Evolutionary conservation across 2,329 filamentous ascomycete genomes (phyloP).

Genomic region (Neofusicoccum ribis): DNA sequence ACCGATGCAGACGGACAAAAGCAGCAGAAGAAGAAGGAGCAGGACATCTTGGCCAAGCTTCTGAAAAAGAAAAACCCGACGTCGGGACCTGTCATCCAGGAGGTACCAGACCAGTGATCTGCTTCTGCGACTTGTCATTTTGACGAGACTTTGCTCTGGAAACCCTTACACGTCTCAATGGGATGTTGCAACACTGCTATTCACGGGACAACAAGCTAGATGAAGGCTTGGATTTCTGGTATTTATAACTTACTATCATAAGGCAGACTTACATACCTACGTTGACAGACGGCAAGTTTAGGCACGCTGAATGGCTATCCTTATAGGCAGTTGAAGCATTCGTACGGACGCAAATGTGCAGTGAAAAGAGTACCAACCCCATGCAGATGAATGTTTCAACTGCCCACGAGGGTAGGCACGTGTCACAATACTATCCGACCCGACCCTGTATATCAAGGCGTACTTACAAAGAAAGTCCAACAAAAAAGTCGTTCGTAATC

Average conservation of each 20-base stretch:
- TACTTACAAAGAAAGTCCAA: no score
- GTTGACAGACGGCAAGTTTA: background rate
- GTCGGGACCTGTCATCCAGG: constrained; percentile 31
- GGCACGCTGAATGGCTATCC: background rate
- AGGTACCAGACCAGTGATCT: constrained; percentile 28
- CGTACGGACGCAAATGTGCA: background rate
- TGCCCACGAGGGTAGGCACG: no score
- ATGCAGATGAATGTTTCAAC: no score
- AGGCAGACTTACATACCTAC: background rate
- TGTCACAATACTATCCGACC: no score
- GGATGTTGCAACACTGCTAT: no score
- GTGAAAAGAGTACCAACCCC: background rate
- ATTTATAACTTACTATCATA: background rate
- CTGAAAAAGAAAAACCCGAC: constrained; percentile 33
- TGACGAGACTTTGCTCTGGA: no score
- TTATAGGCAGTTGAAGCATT: no score
- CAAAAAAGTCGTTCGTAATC: no score
- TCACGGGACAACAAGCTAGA: background rate
- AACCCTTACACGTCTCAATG: no score
- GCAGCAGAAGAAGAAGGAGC: constrained; percentile 23
- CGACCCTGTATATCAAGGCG: no score
- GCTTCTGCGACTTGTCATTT: background rate
- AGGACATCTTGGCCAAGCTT: constrained; percentile 38
- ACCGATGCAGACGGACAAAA: constrained; percentile 11
- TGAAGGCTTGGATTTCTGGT: background rate